Conservation (phyloP, 1,139 yeast species). For the Meyerozyma guilliermondii region DNA sequence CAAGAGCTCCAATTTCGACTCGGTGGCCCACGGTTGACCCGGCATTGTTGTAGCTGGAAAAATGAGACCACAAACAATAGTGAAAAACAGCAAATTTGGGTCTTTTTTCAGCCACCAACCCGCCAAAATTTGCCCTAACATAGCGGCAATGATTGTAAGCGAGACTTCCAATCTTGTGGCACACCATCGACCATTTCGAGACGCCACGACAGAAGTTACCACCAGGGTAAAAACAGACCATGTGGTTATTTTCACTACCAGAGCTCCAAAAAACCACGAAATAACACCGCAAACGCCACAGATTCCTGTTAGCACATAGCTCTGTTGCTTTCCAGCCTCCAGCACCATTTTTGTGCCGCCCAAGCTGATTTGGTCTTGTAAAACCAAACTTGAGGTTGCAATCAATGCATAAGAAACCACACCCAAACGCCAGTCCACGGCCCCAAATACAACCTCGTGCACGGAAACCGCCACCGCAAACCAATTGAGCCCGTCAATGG, state of each 20-base stretch:
- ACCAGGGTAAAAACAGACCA: not conserved
- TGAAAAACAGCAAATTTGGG: not conserved
- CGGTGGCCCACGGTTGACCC: constrained; percentile 1
- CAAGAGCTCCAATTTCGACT: not conserved
- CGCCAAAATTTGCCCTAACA: not conserved
- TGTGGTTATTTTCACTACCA: not conserved
- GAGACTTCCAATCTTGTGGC: not conserved
- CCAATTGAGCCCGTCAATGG: constrained; percentile 1
- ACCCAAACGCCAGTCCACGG: not conserved
- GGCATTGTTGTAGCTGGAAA: not conserved
- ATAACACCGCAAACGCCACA: not conserved
- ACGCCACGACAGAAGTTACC: not conserved
- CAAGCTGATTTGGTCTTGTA: not conserved
- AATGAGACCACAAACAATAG: not conserved
- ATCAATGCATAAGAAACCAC: not conserved
- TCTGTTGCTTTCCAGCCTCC: not conserved
- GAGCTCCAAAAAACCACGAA: not conserved
- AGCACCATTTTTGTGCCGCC: not conserved
- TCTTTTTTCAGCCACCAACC: not conserved
- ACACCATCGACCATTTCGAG: not conserved
- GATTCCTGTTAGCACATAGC: not conserved
- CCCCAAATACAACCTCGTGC: not conserved
- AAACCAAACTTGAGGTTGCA: not conserved
- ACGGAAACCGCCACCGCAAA: not conserved
- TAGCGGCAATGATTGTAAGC: not conserved